Base-by-base conservation (phyloP, 1,139 yeast genomes). In the Pichia sp. region DNA sequence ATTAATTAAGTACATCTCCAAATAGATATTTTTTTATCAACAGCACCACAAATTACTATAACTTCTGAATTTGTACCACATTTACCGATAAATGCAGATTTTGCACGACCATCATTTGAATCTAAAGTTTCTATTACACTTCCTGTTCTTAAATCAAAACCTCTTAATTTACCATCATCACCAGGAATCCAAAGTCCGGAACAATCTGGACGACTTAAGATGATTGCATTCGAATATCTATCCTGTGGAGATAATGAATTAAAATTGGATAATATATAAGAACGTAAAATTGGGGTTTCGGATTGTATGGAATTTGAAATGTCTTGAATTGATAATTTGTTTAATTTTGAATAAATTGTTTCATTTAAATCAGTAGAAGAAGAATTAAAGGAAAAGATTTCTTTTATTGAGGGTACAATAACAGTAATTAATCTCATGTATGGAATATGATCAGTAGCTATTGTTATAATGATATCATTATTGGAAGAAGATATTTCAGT, bases 381-480 rank as follows among this genome's bases (percentile, higher is more conserved):
- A 14, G 36, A 13, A 7, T 31, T 29, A 9, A 22, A n/a, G 10
- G 24, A 3, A 14, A 38, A 13, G 6, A 53, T 33, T 6, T 52
- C 53, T 0, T 45, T 41, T 7, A 62, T 41, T 7, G 60, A 56
- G 1, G 74, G 74, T n/a, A 76, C 48, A 18, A 66, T 53, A 0
- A 76, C 68, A 0, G 79, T 57, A 3, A 84, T 68, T 10, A 83
- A 53, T 47, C 94, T 62, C 85, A 83, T 78, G 53, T 69, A 81
- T 3, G 95, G 95, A 23, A 75, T 73, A 51, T 84, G 91, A 1
- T 88, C 79, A 0, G 95, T 85, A 0, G 78, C 86, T 22, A 55
- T 48, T 2, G 61, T 48, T 13, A 55, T 38, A 9, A 51, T 33
- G 8, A 16, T 22, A 19, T 37, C 33, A 9, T 39, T 23, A 8